A percentile compares a stretch with the other conserved stretches of the same genome.
Conservation (phyloP, 495 filamentous ascomycete genomes). For the Opeltia flavorubescens region DNA sequence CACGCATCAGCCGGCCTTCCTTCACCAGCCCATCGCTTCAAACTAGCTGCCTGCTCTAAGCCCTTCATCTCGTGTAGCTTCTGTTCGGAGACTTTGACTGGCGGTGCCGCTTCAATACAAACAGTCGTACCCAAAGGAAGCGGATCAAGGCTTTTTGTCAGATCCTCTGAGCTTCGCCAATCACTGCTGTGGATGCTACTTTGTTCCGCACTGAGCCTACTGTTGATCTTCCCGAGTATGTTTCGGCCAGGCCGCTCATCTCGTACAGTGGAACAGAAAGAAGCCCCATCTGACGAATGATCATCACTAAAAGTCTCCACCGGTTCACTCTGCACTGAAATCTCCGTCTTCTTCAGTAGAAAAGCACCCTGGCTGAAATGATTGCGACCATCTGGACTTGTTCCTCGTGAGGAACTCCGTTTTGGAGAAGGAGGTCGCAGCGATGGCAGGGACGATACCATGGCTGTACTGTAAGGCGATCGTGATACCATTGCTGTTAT, state of each 20-base stretch:
- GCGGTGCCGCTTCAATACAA: slow-evolving; percentile 5
- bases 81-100: background rate
- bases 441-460: background rate
- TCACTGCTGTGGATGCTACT: background rate
- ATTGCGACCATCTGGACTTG: slow-evolving; percentile 28
- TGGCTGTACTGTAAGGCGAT: background rate
- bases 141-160: background rate
- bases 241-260: background rate
- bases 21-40: slow-evolving; percentile 11
- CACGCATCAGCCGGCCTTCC: slow-evolving; percentile 9
- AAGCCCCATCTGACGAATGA: background rate
- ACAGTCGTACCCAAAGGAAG: slow-evolving; percentile 3
- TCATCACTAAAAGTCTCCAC: background rate
- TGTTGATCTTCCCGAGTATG: background rate
- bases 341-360: slow-evolving; percentile 1
- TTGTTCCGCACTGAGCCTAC: background rate
- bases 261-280: background rate
- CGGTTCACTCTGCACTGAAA: background rate
- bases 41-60: slow-evolving; percentile 12
- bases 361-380: background rate
- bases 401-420: slow-evolving; percentile 23
- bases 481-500: background rate
- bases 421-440: background rate
- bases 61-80: slow-evolving; percentile 7
- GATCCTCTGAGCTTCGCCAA: background rate